Base-by-base conservation (phyloP, 345 rosid species). In the Pistacia atlantica region DNA sequence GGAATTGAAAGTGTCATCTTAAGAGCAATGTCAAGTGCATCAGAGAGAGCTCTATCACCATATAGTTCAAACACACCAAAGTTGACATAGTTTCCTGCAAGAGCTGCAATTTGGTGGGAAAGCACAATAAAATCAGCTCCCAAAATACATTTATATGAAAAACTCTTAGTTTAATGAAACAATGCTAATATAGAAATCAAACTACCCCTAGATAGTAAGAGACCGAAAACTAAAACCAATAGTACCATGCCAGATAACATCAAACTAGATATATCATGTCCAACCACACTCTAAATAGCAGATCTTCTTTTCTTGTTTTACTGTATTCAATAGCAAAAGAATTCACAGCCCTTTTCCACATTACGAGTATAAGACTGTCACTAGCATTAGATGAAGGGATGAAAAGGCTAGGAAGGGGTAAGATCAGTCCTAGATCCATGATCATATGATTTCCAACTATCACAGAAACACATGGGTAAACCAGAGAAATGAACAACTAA, bases 31-130 rank as follows among this genome's bases (percentile, higher is more conserved):
- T 97, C 97, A 81, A 97, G 97, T 66, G 91, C 99, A 87, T 94
- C 97, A 18, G 97, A 83, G 52, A 97, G 97, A 56, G 99, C 99
- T 82, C 94, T 87, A 85, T 97, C 99, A 12, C 99, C 99, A 80
- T 97, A 97, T 18, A 97, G 89, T 83, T 94, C 99, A 81, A 97
- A 94, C 61, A 97, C 99, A 67, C 99, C 98, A 61, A 97, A 97
- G 80, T 97, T 97, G 80, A 91, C 95, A 80, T 94, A 94, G 77
- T 91, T 93, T 76, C 99, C 99, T 0, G 94, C 84, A 78, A 97
- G 91, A 76, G 97, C 99, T 97, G 94, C 79, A 77, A 89, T 80
- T 77, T 71, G 37, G 59, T 61, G 58, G 69, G 35, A 74, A 67
- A 74, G 55, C 28, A 74, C 5, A 77, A 68, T 4, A 35, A 52